Evolutionary conservation across 768 basidiomycete species (phyloP).

Genomic region (Tylopilus rubrobrunneus): DNA sequence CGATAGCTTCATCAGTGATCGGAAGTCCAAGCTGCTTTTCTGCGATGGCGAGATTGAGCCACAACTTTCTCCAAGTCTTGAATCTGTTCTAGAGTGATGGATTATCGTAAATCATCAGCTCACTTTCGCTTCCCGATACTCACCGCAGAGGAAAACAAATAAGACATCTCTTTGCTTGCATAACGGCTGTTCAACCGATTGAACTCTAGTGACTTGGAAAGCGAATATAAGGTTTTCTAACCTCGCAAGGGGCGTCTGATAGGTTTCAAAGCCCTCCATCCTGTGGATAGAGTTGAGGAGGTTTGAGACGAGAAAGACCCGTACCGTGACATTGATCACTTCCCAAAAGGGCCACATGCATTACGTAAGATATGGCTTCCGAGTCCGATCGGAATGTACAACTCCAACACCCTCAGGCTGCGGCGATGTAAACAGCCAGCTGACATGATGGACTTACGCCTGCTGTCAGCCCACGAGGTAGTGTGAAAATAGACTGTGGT

Average conservation of each 20-base stretch:
- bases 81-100: constrained; percentile 71
- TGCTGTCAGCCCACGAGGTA: neutral
- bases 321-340: neutral
- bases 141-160: constrained; percentile 93
- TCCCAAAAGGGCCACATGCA: neutral
- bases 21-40: constrained; percentile 93
- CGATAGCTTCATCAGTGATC: constrained; percentile 86
- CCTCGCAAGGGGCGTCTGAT: constrained; percentile 83
- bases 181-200: constrained; percentile 64
- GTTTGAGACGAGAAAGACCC: neutral
- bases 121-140: constrained; percentile 22
- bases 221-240: constrained; percentile 24
- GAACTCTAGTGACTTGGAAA: neutral
- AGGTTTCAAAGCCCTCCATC: constrained; percentile 68
- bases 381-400: too few relatives aligned
- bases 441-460: neutral
- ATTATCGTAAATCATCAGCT: neutral
- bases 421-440: too few relatives aligned
- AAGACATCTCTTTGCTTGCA: constrained; percentile 98
- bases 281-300: neutral
- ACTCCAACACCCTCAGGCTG: too few relatives aligned
- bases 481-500: too few relatives aligned
- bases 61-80: constrained; percentile 90
- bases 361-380: neutral
- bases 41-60: constrained; percentile 94